Conservation (phyloP, 108 stramenopile genomes). For the Mayamaea pseudoterrestris region DNA sequence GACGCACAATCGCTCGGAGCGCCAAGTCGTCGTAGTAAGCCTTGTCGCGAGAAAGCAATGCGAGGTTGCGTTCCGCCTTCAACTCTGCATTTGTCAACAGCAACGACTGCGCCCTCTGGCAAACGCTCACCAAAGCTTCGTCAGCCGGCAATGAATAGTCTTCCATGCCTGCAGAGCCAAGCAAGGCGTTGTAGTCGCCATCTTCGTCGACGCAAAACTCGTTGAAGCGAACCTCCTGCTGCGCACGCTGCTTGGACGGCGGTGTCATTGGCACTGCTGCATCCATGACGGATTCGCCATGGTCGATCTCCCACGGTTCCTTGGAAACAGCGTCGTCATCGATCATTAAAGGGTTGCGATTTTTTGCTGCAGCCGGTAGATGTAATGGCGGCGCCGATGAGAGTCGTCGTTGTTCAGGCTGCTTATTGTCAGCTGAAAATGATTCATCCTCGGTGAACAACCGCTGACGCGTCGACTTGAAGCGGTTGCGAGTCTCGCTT, state of each 20-base stretch:
- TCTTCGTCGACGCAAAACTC: neutral
- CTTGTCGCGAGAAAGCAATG: slow-evolving; percentile 37
- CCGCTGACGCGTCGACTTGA: neutral
- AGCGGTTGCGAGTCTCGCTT: neutral
- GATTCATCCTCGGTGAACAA: neutral
- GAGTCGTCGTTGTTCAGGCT: neutral
- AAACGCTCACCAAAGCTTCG: slow-evolving; percentile 44
- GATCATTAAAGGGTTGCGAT: too few relatives aligned
- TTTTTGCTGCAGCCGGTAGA: too few relatives aligned
- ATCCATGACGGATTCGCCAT: neutral
- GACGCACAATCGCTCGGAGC: slow-evolving; percentile 21
- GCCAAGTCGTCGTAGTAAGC: slow-evolving; percentile 51
- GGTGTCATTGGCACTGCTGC: neutral
- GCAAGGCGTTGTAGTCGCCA: slow-evolving; percentile 15
- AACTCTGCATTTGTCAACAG: slow-evolving; percentile 22
- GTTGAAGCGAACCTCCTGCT: neutral
- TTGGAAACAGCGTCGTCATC: neutral
- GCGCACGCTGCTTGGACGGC: neutral
- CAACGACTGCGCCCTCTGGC: slow-evolving; percentile 17
- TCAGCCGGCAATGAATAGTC: slow-evolving; percentile 45
- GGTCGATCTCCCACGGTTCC: neutral
- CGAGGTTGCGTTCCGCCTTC: slow-evolving; percentile 49
- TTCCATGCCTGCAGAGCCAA: slow-evolving; percentile 19
- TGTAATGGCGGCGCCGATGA: too few relatives aligned
- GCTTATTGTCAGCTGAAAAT: neutral